Conservation (phyloP, 768 basidiomycete genomes). For the Tulasnella calospora region DNA sequence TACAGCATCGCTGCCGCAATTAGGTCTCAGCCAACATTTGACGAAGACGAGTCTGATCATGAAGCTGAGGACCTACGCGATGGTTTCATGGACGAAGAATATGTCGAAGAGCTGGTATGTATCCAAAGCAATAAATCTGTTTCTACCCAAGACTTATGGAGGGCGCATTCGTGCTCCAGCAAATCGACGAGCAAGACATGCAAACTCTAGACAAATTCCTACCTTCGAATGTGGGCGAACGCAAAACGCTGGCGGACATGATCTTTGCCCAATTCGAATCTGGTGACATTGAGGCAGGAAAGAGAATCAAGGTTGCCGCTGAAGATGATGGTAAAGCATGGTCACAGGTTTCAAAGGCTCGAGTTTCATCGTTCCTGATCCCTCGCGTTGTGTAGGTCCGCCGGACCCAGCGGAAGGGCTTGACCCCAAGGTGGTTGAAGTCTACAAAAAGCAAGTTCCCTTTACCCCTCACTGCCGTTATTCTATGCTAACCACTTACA, state of each 20-base stretch:
- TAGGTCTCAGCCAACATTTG: conserved; percentile 25
- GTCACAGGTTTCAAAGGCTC: background rate
- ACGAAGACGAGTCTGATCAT: conserved; percentile 30
- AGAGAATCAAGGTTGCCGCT: conserved; percentile 15
- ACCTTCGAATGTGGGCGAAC: conserved; percentile 67
- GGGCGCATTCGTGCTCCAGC: conserved; percentile 27
- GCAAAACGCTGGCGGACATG: conserved; percentile 89
- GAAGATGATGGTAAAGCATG: conserved; percentile 10
- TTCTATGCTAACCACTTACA: background rate
- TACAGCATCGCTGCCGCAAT: background rate
- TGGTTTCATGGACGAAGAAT: background rate
- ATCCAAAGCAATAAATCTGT: background rate
- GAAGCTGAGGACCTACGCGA: conserved; percentile 33
- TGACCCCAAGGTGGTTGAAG: conserved; percentile 27
- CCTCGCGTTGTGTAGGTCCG: background rate
- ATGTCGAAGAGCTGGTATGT: background rate
- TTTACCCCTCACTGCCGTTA: background rate
- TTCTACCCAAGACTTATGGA: background rate
- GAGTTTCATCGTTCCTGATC: background rate
- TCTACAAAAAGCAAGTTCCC: conserved; percentile 22
- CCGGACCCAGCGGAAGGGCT: conserved; percentile 28
- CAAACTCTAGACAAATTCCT: conserved; percentile 76
- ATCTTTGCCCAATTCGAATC: conserved; percentile 89
- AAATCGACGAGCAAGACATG: conserved; percentile 88
- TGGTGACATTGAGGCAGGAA: conserved; percentile 42